Evolutionary conservation across 495 filamentous ascomycete genomes (phyloP).

Genomic region (Aspergillus olivimuriae): DNA sequence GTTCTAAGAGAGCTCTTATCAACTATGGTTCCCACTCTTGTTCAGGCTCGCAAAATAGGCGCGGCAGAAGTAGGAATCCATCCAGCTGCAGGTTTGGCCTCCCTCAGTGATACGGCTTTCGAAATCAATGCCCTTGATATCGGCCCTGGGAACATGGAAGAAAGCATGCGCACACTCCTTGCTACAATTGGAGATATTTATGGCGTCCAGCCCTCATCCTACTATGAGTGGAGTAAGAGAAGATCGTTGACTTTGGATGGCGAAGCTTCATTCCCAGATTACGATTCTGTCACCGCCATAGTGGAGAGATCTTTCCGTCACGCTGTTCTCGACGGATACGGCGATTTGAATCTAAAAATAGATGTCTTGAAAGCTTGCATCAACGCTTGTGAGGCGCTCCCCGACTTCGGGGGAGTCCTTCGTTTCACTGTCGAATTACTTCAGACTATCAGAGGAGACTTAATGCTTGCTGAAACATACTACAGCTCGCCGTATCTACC

Average conservation of each 20-base stretch:
- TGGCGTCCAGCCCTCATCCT: slow-evolving; percentile 39
- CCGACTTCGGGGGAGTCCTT: slow-evolving; percentile 83
- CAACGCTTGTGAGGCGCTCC: slow-evolving; percentile 86
- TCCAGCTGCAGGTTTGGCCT: slow-evolving; percentile 76
- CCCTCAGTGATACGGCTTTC: slow-evolving; percentile 47
- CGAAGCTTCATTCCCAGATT: slow-evolving; percentile 16
- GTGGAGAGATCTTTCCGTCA: slow-evolving; percentile 39
- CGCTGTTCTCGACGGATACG: slow-evolving; percentile 33
- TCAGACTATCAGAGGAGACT: slow-evolving; percentile 65
- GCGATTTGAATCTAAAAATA: slow-evolving; percentile 61
- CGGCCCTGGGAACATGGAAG: slow-evolving; percentile 68
- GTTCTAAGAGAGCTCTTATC: slow-evolving; percentile 76
- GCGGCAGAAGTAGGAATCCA: slow-evolving; percentile 94
- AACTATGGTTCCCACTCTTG: slow-evolving; percentile 74
- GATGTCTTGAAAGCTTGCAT: slow-evolving; percentile 80
- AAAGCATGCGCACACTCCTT: slow-evolving; percentile 57
- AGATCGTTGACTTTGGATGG: slow-evolving; percentile 12
- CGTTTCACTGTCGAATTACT: slow-evolving; percentile 79
- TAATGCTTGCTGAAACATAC: slow-evolving; percentile 53
- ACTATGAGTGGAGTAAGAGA: slow-evolving; percentile 30
- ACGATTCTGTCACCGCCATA: slow-evolving; percentile 39
- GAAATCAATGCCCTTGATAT: slow-evolving; percentile 64
- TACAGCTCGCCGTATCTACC: slow-evolving; percentile 55
- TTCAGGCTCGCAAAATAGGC: slow-evolving; percentile 87
- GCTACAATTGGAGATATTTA: slow-evolving; percentile 46